A percentile compares a stretch with the other conserved stretches of the same genome.
Evolutionary conservation across 1,284 basidiomycete species (phyloP).

Genomic region (Cryptococcus deneoformans): DNA sequence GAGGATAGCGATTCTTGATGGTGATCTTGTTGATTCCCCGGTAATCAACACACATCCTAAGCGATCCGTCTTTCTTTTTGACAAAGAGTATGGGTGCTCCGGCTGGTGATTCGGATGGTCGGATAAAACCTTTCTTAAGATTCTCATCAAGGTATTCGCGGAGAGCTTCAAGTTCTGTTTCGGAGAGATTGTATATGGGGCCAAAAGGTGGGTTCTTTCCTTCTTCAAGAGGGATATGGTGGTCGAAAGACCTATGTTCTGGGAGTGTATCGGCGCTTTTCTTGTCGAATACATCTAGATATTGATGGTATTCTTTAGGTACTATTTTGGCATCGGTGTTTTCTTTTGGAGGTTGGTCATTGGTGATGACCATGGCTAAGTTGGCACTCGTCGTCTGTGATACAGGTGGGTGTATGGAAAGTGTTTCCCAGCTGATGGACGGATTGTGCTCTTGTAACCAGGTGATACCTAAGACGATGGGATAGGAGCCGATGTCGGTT

Average conservation of each 20-base stretch:
- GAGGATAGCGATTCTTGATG: slow-evolving; percentile 4
- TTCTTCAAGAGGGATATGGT: background rate
- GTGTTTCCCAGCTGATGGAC: background rate
- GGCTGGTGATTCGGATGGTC: background rate
- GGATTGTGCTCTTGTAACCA: too few species aligned
- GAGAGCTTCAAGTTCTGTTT: background rate
- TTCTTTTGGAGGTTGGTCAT: background rate
- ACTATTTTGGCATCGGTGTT: background rate
- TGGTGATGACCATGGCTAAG: background rate
- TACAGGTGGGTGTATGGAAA: background rate
- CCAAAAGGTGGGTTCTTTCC: background rate
- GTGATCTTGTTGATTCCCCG: background rate
- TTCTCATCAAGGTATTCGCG: background rate
- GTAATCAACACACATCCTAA: background rate
- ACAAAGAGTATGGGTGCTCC: background rate
- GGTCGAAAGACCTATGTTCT: background rate
- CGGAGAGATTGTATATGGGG: background rate
- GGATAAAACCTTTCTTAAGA: background rate
- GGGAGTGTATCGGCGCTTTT: background rate
- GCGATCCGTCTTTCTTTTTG: background rate
- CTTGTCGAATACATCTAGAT: background rate
- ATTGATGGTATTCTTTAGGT: background rate
- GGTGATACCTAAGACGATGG: background rate
- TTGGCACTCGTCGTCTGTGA: background rate
- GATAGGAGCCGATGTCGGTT: background rate